Percentiles rank a stretch among this genome's conserved stretches.
phyloP scores from a whole-genome alignment of 2,329 filamentous ascomycete genomes.

The Trichoderma sp. region DNA sequence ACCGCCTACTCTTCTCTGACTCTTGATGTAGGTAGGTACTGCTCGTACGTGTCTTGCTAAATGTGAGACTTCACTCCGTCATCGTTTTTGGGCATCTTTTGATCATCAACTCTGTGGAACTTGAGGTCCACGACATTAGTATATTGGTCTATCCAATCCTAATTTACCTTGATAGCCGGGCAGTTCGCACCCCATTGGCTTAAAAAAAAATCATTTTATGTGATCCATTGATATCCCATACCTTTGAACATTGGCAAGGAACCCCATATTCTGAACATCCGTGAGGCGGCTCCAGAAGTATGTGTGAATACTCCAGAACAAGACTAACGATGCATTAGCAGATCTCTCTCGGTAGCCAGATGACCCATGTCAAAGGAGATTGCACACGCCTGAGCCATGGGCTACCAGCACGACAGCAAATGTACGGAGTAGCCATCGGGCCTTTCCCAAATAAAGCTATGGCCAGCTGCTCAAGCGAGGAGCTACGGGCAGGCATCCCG shows the following conservation, averaged over 20 bases:
- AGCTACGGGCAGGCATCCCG: not conserved
- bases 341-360: not conserved
- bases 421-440: not conserved
- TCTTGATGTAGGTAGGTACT: not conserved
- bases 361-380: not conserved
- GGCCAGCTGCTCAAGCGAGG: not conserved
- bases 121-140: not conserved
- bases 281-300: not conserved
- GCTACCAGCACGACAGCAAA: not conserved
- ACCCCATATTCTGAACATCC: not conserved
- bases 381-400: not conserved
- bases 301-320: slow-evolving; percentile 34
- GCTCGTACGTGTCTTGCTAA: not conserved
- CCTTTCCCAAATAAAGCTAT: not conserved
- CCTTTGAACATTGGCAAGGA: not conserved
- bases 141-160: not conserved
- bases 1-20: not conserved
- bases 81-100: not conserved
- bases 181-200: not conserved
- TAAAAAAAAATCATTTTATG: not conserved
- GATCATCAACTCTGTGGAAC: not conserved
- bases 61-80: not conserved
- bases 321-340: slow-evolving; percentile 31
- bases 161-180: not conserved
- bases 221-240: not conserved